These are phyloP conservation scores for Epichloe sp. DNA, from an alignment of 2,329 filamentous ascomycete genomes.

Conservation along the genomic window DNA sequence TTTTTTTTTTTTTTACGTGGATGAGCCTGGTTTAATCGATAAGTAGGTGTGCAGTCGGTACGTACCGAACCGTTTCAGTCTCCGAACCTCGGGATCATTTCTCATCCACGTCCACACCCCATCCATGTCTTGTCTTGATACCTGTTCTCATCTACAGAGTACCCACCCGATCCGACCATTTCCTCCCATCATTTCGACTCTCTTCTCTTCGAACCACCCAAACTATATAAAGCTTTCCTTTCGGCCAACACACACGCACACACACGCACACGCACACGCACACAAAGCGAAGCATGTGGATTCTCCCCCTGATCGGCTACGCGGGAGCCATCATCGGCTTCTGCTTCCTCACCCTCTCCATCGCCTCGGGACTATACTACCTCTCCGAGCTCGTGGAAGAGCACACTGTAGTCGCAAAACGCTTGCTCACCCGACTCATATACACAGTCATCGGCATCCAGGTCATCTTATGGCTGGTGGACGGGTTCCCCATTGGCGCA, in stretches of 20 bases:
- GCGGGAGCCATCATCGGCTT: slow-evolving; percentile 80
- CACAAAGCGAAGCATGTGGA: slow-evolving; percentile 58
- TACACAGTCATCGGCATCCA: slow-evolving; percentile 69
- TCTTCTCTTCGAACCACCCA: background rate
- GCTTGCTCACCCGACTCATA: slow-evolving; percentile 72
- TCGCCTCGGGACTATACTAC: slow-evolving; percentile 97
- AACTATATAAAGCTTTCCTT: background rate
- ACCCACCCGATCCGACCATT: no score
- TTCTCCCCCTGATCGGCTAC: slow-evolving; percentile 88
- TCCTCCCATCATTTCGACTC: no score
- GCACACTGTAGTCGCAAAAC: slow-evolving; percentile 85
- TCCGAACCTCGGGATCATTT: background rate
- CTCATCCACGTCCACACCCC: background rate
- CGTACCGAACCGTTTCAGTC: no score
- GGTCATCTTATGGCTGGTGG: slow-evolving; percentile 60
- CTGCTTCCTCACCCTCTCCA: slow-evolving; percentile 84
- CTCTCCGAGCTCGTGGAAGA: slow-evolving; percentile 96
- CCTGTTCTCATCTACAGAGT: no score
- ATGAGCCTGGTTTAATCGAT: slow-evolving; percentile 8
- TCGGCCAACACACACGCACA: background rate
- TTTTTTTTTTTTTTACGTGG: slow-evolving; percentile 4
- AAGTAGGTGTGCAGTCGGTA: background rate
- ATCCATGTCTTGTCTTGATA: background rate
- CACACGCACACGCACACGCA: no score
- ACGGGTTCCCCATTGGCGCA: slow-evolving; percentile 70